Percentiles rank a stretch among this genome's conserved stretches.
Evolutionary conservation across 78 protist species (phyloP).

Genomic region (Tieghemostelium lacteum): DNA sequence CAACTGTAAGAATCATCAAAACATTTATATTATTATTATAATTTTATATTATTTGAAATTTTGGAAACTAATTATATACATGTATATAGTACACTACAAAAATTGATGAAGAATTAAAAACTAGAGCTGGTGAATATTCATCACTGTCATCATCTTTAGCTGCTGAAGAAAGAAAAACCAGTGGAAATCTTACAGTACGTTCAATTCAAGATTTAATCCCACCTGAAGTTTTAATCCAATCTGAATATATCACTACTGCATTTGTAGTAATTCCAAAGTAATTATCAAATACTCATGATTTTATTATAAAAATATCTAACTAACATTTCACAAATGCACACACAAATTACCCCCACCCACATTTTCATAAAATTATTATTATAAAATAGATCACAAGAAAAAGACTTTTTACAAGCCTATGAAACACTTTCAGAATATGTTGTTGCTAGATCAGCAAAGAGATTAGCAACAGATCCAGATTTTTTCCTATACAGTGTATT

Average conservation of each 20-base stretch:
- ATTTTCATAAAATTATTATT: background rate
- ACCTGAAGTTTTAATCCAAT: conserved; percentile 41
- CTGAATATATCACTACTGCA: conserved; percentile 88
- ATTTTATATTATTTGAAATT: background rate
- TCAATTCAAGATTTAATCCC: conserved; percentile 38
- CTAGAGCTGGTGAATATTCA: conserved; percentile 42
- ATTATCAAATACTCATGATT: conserved; percentile 49
- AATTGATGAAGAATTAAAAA: conserved; percentile 74
- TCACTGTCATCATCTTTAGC: conserved; percentile 38
- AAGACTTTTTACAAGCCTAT: background rate
- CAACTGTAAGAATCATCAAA: background rate
- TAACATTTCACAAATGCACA: conserved; percentile 68
- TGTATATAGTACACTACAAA: conserved; percentile 32
- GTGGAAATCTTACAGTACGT: conserved; percentile 79
- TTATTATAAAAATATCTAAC: conserved; percentile 68
- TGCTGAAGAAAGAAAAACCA: conserved; percentile 76
- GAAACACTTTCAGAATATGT: no score
- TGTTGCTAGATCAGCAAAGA: no score
- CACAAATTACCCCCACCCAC: background rate
- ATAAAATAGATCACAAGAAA: background rate
- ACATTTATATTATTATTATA: background rate
- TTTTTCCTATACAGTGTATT: conserved; percentile 78
- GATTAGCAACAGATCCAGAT: conserved; percentile 82
- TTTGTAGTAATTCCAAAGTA: conserved; percentile 82
- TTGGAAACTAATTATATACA: background rate